Conservation (phyloP, 179 eudicot species). For the Heliamphora pulchella region DNA sequence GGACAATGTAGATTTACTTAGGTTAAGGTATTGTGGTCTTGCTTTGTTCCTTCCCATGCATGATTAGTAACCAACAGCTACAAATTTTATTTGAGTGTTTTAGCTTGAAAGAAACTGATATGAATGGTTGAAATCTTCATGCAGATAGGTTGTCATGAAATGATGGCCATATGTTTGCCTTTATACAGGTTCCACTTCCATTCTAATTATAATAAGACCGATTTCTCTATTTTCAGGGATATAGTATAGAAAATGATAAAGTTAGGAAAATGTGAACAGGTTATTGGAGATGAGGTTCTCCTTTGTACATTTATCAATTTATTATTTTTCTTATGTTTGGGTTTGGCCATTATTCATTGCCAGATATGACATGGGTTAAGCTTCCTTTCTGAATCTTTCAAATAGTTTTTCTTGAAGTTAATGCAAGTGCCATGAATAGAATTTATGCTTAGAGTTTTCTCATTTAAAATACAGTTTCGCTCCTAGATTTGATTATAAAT, state of each 20-base stretch:
- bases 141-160: not conserved
- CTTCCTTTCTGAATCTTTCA: conserved; percentile 12
- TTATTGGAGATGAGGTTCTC: conserved; percentile 14
- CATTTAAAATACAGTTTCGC: conserved; percentile 78
- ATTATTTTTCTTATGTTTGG: not conserved
- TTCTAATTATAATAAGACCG: not conserved
- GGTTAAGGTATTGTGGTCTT: not conserved
- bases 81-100: conserved; percentile 4
- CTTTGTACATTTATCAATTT: not conserved
- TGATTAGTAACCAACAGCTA: not conserved
- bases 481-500: conserved; percentile 58
- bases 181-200: not conserved
- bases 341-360: not conserved
- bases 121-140: not conserved
- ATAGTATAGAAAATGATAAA: conserved; percentile 15
- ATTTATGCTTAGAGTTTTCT: conserved; percentile 75
- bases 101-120: not conserved
- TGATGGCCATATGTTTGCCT: not conserved
- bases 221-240: no score
- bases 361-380: not conserved
- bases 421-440: conserved; percentile 89
- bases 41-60: not conserved
- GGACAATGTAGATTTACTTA: no score
- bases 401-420: conserved; percentile 77
- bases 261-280: conserved; percentile 91